A percentile compares a stretch with the other conserved stretches of the same genome.
Conservation (phyloP, 148 eudicot species). For the Rhododendron ovatum region DNA sequence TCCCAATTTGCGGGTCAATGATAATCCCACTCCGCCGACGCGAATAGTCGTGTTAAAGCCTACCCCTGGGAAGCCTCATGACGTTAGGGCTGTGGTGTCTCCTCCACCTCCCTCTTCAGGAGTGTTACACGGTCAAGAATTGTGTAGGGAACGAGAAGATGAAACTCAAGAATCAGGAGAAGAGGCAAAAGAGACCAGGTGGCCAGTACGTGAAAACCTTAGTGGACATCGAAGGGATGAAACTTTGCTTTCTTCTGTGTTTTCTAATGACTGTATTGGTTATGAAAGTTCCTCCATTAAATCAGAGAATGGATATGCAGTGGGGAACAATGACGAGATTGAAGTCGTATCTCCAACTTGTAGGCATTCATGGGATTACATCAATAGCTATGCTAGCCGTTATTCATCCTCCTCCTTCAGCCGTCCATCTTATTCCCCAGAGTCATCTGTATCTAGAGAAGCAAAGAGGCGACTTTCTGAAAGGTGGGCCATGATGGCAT, state of each 20-base stretch:
- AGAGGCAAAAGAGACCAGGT: slow-evolving; percentile 60
- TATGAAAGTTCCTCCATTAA: slow-evolving; percentile 80
- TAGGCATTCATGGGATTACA: slow-evolving; percentile 92
- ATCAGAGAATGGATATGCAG: slow-evolving; percentile 67
- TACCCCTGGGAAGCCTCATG: slow-evolving; percentile 48
- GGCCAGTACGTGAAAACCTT: slow-evolving; percentile 52
- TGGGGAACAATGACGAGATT: slow-evolving; percentile 58
- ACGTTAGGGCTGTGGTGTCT: slow-evolving; percentile 38
- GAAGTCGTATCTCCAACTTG: slow-evolving; percentile 78
- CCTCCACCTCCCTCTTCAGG: slow-evolving; percentile 54
- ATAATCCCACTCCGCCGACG: slow-evolving; percentile 60
- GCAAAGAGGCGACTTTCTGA: slow-evolving; percentile 97
- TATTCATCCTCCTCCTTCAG: slow-evolving; percentile 61
- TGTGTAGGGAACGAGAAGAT: slow-evolving; percentile 38
- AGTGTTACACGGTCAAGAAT: slow-evolving; percentile 32
- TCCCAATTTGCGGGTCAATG: slow-evolving; percentile 40
- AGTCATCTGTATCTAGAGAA: slow-evolving; percentile 90
- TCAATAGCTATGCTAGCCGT: slow-evolving; percentile 56
- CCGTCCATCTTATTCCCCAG: slow-evolving; percentile 77
- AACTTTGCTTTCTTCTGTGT: slow-evolving; percentile 66
- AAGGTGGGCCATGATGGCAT: slow-evolving; percentile 94
- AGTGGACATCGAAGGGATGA: slow-evolving; percentile 67
- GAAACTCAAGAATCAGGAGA: slow-evolving; percentile 64
- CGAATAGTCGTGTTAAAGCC: slow-evolving; percentile 91
- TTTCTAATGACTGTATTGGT: slow-evolving; percentile 76